Evolutionary conservation across 192 early-diverging fungal species (phyloP).

Genomic region (Backusella tarrabulga): DNA sequence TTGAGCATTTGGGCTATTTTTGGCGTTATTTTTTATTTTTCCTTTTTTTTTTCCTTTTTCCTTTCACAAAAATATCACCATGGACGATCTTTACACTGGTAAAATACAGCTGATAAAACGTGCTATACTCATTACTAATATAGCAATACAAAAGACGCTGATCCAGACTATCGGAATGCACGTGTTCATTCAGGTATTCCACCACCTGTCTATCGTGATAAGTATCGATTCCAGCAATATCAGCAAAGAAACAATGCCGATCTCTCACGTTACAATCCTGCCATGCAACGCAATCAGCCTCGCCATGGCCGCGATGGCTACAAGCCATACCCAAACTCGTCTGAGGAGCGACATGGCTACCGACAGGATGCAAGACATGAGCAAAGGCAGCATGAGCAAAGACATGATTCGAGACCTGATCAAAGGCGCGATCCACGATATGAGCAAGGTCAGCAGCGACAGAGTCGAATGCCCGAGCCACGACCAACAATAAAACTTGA

Average conservation of each 20-base stretch:
- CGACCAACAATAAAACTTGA: not conserved
- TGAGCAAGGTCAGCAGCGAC: not conserved
- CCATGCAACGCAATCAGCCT: slow-evolving; percentile 27
- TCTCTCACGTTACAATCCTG: slow-evolving; percentile 30
- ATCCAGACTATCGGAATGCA: slow-evolving; percentile 43
- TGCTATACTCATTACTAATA: not conserved
- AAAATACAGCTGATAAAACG: not conserved
- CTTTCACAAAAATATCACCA: not conserved
- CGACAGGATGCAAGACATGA: not conserved
- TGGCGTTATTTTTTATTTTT: not conserved
- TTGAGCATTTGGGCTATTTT: not conserved
- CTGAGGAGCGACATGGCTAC: slow-evolving; percentile 23
- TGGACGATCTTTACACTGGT: slow-evolving; percentile 8
- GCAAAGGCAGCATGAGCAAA: not conserved
- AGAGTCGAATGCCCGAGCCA: not conserved
- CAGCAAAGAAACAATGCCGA: slow-evolving; percentile 11
- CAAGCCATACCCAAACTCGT: slow-evolving; percentile 16
- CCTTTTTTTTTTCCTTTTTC: not conserved
- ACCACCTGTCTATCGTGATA: slow-evolving; percentile 38
- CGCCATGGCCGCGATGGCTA: slow-evolving; percentile 39
- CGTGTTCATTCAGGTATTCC: slow-evolving; percentile 38
- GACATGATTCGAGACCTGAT: not conserved
- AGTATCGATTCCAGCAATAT: slow-evolving; percentile 31
- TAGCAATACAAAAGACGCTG: slow-evolving; percentile 24
- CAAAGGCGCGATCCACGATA: not conserved